Evolutionary conservation across 2,329 filamentous ascomycete genomes (phyloP).

Genomic region (Epichloe festucae): DNA sequence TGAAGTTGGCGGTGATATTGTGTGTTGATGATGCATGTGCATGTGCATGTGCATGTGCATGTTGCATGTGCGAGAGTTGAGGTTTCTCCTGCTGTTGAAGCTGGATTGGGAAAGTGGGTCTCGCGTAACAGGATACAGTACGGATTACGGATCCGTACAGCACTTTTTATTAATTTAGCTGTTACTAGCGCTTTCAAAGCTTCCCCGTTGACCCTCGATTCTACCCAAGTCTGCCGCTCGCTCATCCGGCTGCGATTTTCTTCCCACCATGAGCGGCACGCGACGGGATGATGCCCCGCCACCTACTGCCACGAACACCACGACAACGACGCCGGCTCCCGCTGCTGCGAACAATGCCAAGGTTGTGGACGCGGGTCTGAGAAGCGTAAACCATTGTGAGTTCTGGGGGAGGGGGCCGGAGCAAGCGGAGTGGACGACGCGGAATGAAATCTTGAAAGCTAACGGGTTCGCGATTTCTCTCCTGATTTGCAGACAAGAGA

Average conservation of each 20-base stretch:
- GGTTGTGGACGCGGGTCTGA: conserved; percentile 58
- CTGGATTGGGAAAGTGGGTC: background rate
- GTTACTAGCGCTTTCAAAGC: background rate
- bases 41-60: no score
- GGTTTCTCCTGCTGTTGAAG: background rate
- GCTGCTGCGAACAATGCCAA: conserved; percentile 13
- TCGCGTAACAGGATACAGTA: background rate
- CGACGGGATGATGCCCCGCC: conserved; percentile 22
- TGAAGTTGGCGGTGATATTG: background rate
- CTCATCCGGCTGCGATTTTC: background rate
- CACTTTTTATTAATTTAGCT: no score
- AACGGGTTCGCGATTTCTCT: conserved; percentile 2
- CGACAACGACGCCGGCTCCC: background rate
- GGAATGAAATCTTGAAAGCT: background rate
- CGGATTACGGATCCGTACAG: no score
- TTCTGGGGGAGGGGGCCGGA: background rate
- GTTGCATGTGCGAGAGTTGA: no score
- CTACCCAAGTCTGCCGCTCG: conserved; percentile 1
- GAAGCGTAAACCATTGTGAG: conserved; percentile 64
- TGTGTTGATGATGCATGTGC: background rate
- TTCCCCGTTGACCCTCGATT: conserved; percentile 1
- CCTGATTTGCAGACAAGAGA: conserved; percentile 51
- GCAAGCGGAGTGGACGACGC: background rate
- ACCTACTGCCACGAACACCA: conserved; percentile 2
- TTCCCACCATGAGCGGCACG: conserved; percentile 18